Evolutionary conservation across 2,329 filamentous ascomycete genomes (phyloP), one percentile per base, ranked within the genome.

Genomic region (Talaromyces sp.): DNA sequence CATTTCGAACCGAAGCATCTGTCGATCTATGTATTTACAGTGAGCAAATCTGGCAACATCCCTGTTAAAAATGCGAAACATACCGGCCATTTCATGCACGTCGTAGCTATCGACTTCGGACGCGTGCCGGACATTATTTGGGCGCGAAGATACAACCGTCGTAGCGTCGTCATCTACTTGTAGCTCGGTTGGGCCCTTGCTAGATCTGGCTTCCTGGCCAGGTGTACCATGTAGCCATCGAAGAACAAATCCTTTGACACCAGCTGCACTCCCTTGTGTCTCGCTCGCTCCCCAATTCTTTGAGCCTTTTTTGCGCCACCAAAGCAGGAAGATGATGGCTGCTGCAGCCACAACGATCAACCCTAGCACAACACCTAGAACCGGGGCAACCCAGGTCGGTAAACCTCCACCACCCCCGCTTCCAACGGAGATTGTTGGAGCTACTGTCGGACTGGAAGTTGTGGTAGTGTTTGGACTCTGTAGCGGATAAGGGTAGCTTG

Each of bases 401-500:
- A 63, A 49, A 17, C 59, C 59, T 13, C 62, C 59, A 11, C 62
- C 51, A 63, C 27, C 15, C 4, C 22, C 33, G 19, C 47, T 22
- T 36, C 44, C 57, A 33, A 63, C 55, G 22, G 39, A n/a, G 17
- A 51, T 8, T 15, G 55, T 58, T 15, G 62, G 62, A 2, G 28
- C 51, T 0, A 54, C 19, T 17, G 54, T 58, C 3, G 60, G 44
- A 27, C 11, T 58, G 10, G 63, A n/a, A 51, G 58, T 59, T 25
- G 53, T 57, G 27, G 55, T 63, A 3, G 61, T 25, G 25, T 55
- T 63, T 13, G 58, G 49, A 27, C 55, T 22, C 25, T 55, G 42
- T 17, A 51, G 30, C 4, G 44, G 19, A 60, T 90, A 91, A 0
- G 88, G 88, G 67, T 85, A 90, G 69, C 82, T 88, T 0, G 77